Evolutionary conservation across 2,329 filamentous ascomycete genomes (phyloP).

Genomic region (Alternaria tenuissima): DNA sequence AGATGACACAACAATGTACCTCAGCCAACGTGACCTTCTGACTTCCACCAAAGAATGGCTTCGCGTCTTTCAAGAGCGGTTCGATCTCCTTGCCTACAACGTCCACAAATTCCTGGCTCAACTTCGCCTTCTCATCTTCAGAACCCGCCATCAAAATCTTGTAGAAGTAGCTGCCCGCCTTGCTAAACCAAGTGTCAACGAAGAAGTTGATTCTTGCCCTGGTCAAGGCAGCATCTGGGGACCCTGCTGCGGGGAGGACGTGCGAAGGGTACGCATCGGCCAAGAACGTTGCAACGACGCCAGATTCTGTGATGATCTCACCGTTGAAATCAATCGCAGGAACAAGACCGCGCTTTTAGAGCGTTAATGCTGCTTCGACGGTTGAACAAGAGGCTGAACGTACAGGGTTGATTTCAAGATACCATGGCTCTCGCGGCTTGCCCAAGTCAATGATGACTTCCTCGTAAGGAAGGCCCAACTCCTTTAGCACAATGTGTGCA

Average conservation of each 20-base stretch:
- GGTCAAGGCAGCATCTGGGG: slow-evolving; percentile 64
- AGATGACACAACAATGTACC: slow-evolving; percentile 54
- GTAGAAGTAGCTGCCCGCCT: slow-evolving; percentile 62
- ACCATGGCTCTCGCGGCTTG: slow-evolving; percentile 74
- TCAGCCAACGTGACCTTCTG: slow-evolving; percentile 74
- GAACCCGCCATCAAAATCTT: slow-evolving; percentile 57
- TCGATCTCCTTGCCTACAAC: slow-evolving; percentile 75
- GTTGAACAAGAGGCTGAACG: background rate
- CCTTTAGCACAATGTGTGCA: slow-evolving; percentile 74
- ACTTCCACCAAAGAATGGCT: slow-evolving; percentile 57
- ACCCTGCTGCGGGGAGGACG: slow-evolving; percentile 66
- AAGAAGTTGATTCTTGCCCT: slow-evolving; percentile 77
- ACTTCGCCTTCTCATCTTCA: slow-evolving; percentile 59
- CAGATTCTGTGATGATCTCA: slow-evolving; percentile 76
- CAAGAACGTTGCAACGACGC: slow-evolving; percentile 75
- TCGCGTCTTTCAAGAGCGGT: slow-evolving; percentile 65
- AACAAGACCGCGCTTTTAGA: slow-evolving; percentile 70
- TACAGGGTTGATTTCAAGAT: slow-evolving; percentile 77
- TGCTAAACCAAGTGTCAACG: slow-evolving; percentile 72
- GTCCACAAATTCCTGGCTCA: slow-evolving; percentile 62
- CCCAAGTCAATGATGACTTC: slow-evolving; percentile 77
- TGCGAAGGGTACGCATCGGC: slow-evolving; percentile 74
- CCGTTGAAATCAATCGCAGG: slow-evolving; percentile 70
- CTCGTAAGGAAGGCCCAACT: slow-evolving; percentile 71
- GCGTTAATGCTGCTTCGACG: background rate